These are phyloP conservation scores for Tylopilus sp. DNA, from an alignment of 1,284 basidiomycete species.

Conservation along the genomic window DNA sequence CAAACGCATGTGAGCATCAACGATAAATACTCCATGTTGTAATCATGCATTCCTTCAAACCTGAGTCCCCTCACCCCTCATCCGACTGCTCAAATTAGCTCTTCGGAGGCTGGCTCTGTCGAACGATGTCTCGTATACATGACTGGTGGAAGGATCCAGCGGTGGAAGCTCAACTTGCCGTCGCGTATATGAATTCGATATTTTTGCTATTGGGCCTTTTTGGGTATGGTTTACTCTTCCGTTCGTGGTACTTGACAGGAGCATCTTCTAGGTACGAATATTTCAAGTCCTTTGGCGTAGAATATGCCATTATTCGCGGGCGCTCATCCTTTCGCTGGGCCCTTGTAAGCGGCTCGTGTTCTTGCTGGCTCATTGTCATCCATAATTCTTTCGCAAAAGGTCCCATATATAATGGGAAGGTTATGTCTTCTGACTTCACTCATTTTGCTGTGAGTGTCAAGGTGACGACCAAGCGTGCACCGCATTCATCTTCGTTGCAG, in stretches of 20 bases:
- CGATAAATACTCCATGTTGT: not conserved
- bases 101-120: not conserved
- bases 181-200: not conserved
- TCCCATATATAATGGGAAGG: slow-evolving; percentile 23
- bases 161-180: not conserved
- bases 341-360: slow-evolving; percentile 5
- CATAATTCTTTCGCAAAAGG: not conserved
- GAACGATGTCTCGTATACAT: slow-evolving; percentile 7
- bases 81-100: not conserved
- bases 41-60: not conserved
- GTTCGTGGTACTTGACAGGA: not conserved
- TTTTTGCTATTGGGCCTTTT: slow-evolving; percentile 15
- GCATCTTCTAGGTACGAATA: slow-evolving; percentile 23
- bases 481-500: slow-evolving; percentile 1
- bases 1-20: not conserved
- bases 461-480: not conserved
- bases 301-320: slow-evolving; percentile 19
- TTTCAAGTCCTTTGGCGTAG: slow-evolving; percentile 13
- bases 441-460: slow-evolving; percentile 15
- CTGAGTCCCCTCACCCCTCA: not conserved
- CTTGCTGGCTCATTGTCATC: not conserved
- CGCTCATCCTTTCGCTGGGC: slow-evolving; percentile 23
- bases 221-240: slow-evolving; percentile 9
- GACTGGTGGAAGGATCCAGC: slow-evolving; percentile 12
- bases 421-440: slow-evolving; percentile 9